phyloP scores from a whole-genome alignment of 805 yeast genomes.

The Wickerhamiella hasegawae region DNA sequence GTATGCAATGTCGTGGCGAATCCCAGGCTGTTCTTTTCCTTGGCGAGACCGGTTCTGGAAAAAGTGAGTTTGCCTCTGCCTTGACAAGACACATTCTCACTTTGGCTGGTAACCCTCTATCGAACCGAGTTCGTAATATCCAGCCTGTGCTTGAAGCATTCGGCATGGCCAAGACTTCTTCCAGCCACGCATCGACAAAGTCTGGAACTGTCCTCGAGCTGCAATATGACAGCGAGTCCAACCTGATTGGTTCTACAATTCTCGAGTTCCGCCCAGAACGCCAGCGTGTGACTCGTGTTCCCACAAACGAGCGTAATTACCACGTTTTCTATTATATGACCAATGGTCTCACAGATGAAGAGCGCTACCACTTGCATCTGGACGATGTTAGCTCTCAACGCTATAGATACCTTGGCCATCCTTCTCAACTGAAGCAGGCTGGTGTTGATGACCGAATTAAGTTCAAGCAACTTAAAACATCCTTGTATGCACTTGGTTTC shows the following conservation, averaged over 20 bases:
- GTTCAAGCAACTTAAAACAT: slow-evolving; percentile 31
- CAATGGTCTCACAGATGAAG: slow-evolving; percentile 30
- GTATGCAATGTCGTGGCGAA: slow-evolving; percentile 23
- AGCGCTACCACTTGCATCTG: slow-evolving; percentile 28
- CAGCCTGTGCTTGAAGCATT: slow-evolving; percentile 24
- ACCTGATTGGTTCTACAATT: slow-evolving; percentile 36
- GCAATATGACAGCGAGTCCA: slow-evolving; percentile 31
- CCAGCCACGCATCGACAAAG: slow-evolving; percentile 27
- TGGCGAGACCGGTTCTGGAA: slow-evolving; percentile 28
- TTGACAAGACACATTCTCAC: slow-evolving; percentile 20
- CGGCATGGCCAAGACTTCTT: slow-evolving; percentile 25
- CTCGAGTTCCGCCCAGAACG: slow-evolving; percentile 41
- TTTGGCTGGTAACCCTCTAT: slow-evolving; percentile 23
- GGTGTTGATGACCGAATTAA: slow-evolving; percentile 35
- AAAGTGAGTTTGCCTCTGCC: slow-evolving; percentile 23
- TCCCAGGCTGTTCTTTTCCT: slow-evolving; percentile 24
- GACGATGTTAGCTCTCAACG: slow-evolving; percentile 22
- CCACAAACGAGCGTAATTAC: slow-evolving; percentile 38
- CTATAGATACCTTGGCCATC: slow-evolving; percentile 30
- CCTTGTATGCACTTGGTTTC: slow-evolving; percentile 35
- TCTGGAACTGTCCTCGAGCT: slow-evolving; percentile 41
- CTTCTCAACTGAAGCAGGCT: slow-evolving; percentile 24
- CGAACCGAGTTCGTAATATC: slow-evolving; percentile 21
- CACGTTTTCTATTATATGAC: slow-evolving; percentile 43
- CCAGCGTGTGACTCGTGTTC: slow-evolving; percentile 35